phyloP scores from a whole-genome alignment of 768 basidiomycete species.

The Suillus decipiens region DNA sequence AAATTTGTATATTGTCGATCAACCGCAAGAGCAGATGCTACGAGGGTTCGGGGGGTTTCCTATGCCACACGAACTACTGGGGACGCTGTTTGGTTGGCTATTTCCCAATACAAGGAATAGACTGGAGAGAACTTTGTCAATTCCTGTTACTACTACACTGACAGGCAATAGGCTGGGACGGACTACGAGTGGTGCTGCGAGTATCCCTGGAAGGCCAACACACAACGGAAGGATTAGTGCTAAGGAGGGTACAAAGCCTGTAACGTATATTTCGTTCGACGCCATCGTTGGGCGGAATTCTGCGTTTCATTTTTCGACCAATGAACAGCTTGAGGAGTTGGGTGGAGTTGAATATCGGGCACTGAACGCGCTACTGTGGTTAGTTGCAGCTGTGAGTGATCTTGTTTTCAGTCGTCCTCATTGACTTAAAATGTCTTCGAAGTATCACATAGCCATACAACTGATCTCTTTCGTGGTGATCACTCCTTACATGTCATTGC shows the following conservation, averaged over 20 bases:
- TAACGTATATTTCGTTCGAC: conserved; percentile 85
- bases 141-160: conserved; percentile 69
- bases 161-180: conserved; percentile 31
- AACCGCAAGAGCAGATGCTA: conserved; percentile 33
- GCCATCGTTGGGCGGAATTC: conserved; percentile 86
- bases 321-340: conserved; percentile 88
- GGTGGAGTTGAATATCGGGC: conserved; percentile 94
- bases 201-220: conserved; percentile 26
- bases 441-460: conserved; percentile 83
- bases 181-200: conserved; percentile 26
- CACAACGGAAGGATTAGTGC: conserved; percentile 19
- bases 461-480: conserved; percentile 70
- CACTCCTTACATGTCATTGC: conserved; percentile 73
- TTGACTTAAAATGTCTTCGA: conserved; percentile 5
- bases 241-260: conserved; percentile 48
- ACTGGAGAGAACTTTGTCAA: conserved; percentile 71
- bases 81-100: conserved; percentile 47
- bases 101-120: conserved; percentile 65
- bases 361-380: conserved; percentile 78
- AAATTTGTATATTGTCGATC: conserved; percentile 15
- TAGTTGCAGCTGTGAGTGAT: conserved; percentile 66
- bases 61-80: conserved; percentile 60
- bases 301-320: conserved; percentile 63
- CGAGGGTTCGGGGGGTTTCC: conserved; percentile 74
- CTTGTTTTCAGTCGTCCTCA: neutral